Evolutionary conservation across 805 yeast genomes (phyloP), one percentile per base, ranked within the genome.

Genomic region (Metschnikowia shivogae): DNA sequence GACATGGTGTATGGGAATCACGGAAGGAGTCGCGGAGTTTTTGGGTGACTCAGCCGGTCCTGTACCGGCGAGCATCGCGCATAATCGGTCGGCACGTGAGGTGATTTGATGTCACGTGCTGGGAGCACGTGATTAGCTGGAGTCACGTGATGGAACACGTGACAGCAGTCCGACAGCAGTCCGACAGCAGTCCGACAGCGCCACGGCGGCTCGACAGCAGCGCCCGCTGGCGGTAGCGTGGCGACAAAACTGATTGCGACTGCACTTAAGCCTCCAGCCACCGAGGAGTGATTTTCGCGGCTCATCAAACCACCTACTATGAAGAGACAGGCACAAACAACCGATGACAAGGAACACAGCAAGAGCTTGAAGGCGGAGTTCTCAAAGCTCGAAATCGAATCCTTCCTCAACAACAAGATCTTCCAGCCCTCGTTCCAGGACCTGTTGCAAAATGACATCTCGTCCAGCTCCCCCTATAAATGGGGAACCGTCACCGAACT

Each of bases 401-500:
- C 63, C 19, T 70, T 69, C 39, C 78, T 81, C 58, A 77, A 74
- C 44, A 54, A 62, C 12, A 70, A 77, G 45, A 66, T 82, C 12
- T 81, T 83, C 72, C 62, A 67, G 22, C 54, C 59, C 1, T 49
- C 64, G 1, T 77, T 73, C 52, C 74, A 69, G 47, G 39, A 48
- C 10, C 52, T 59, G 1, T 58, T 86, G 43, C 67, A 68, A 44
- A 45, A 65, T 2, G 63, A 66, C 27, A 78, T 89, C 31, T 52
- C 65, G 1, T 64, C 68, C 6, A 80, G 95, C 2, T 72, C 78
- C 51, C 99, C 99, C 1, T 93, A 85, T 62, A 76, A 80, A 59
- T 92, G 97, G 90, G 97, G 98, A 2, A 81, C 89, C 11, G 84
- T 93, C 39, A 73, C 70, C 19, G 76, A 81, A 29, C 68, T 93